These are phyloP conservation scores for Diaporthe velutina DNA, from an alignment of 2,329 filamentous ascomycete species.

Conservation along the genomic window DNA sequence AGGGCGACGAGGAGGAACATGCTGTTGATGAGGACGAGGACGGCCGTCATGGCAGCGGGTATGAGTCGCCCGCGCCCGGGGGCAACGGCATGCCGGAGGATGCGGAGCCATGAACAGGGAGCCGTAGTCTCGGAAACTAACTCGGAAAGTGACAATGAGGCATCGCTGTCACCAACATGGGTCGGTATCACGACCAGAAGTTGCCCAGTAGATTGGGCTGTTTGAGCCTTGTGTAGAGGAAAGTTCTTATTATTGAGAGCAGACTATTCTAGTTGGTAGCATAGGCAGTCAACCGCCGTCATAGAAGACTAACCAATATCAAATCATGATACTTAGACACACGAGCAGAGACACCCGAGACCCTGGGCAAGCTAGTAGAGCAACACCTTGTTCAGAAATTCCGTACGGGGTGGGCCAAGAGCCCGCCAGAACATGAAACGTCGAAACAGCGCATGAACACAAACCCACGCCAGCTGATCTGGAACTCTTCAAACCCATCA, in stretches of 20 bases:
- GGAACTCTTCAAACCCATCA: neutral
- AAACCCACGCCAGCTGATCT: conserved; percentile 15
- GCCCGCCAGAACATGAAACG: conserved; percentile 12
- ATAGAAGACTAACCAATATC: neutral
- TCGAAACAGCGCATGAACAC: conserved; percentile 23
- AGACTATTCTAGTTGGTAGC: neutral
- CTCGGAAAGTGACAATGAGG: neutral
- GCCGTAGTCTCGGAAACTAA: neutral
- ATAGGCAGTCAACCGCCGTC: neutral
- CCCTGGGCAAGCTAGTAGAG: neutral
- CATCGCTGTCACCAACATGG: neutral
- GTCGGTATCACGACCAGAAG: too few relatives aligned
- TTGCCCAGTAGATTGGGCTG: neutral
- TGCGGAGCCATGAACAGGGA: neutral
- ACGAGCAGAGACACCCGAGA: neutral
- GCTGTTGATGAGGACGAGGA: conserved; percentile 1
- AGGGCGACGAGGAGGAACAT: conserved; percentile 34
- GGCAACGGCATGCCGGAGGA: conserved; percentile 29
- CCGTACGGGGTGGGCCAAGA: neutral
- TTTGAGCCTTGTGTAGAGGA: too few relatives aligned
- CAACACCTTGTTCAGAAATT: neutral
- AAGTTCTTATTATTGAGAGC: neutral
- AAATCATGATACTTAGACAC: conserved; percentile 5
- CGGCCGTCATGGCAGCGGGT: conserved; percentile 12
- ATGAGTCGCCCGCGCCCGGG: conserved; percentile 34